Percentiles rank a stretch among this genome's conserved stretches.
Evolutionary conservation across 2,329 filamentous ascomycete genomes (phyloP).

Genomic region (Colletotrichum sp.): DNA sequence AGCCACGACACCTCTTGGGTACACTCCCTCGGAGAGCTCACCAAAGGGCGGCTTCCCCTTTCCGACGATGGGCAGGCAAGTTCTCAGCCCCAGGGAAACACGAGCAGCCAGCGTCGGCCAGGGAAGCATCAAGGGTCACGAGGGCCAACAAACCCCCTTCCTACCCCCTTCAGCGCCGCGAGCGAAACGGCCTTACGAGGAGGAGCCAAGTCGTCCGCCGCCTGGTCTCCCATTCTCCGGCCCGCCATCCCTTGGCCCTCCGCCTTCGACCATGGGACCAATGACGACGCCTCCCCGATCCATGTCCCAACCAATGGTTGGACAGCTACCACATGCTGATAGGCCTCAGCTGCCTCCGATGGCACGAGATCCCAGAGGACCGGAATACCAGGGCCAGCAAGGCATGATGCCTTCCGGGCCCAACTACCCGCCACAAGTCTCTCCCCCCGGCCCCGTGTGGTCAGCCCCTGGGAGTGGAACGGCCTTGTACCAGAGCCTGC

Average conservation of each 20-base stretch:
- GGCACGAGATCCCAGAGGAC: slow-evolving; percentile 6
- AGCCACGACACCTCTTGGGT: slow-evolving; percentile 29
- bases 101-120: slow-evolving; percentile 34
- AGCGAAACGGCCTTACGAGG: slow-evolving; percentile 6
- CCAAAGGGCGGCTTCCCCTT: slow-evolving; percentile 35
- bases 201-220: neutral
- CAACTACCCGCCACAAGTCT: neutral
- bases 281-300: slow-evolving; percentile 34
- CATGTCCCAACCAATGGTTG: slow-evolving; percentile 39
- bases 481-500: slow-evolving; percentile 25
- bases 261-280: slow-evolving; percentile 24
- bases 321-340: slow-evolving; percentile 27
- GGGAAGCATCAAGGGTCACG: slow-evolving; percentile 27
- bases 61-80: slow-evolving; percentile 31
- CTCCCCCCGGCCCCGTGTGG: slow-evolving; percentile 26
- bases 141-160: slow-evolving; percentile 27
- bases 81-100: slow-evolving; percentile 35
- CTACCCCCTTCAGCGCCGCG: slow-evolving; percentile 29
- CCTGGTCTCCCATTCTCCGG: slow-evolving; percentile 8
- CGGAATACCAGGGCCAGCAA: slow-evolving; percentile 8
- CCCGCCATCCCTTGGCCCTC: slow-evolving; percentile 17
- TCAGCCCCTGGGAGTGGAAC: slow-evolving; percentile 38
- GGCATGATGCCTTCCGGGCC: neutral
- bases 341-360: slow-evolving; percentile 22
- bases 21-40: slow-evolving; percentile 36